Percentiles rank a stretch among this genome's conserved stretches.
Conservation (phyloP, 192 early-diverging fungal genomes). For the Linnemannia exigua region DNA sequence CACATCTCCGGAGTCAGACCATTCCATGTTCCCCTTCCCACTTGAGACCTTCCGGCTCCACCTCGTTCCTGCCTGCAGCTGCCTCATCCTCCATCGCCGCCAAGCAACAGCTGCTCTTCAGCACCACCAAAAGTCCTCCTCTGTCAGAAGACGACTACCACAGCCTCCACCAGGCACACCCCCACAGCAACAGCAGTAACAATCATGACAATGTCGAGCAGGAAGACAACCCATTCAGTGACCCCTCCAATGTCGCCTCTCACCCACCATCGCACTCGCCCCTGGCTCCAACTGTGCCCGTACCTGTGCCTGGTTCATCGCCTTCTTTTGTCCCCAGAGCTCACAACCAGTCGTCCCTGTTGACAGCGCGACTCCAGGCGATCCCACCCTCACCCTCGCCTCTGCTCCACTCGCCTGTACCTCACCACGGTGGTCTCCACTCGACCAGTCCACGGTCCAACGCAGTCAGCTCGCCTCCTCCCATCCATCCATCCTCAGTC, state of each 20-base stretch:
- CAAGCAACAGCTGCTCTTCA: slow-evolving; percentile 32
- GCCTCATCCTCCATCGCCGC: slow-evolving; percentile 36
- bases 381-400: slow-evolving; percentile 9
- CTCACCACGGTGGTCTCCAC: slow-evolving; percentile 22
- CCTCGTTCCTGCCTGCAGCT: slow-evolving; percentile 29
- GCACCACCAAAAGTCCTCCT: slow-evolving; percentile 6
- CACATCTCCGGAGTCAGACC: slow-evolving; percentile 42
- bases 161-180: background rate
- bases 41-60: slow-evolving; percentile 34
- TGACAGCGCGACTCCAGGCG: slow-evolving; percentile 43
- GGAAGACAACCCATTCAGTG: slow-evolving; percentile 43
- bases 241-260: slow-evolving; percentile 22
- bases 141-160: background rate
- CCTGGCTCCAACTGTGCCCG: background rate
- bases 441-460: slow-evolving; percentile 17
- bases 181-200: slow-evolving; percentile 23
- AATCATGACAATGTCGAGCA: background rate
- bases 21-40: slow-evolving; percentile 42
- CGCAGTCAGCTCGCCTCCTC: slow-evolving; percentile 37
- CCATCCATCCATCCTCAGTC: slow-evolving; percentile 13
- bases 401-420: slow-evolving; percentile 41
- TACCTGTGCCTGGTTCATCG: slow-evolving; percentile 12
- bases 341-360: slow-evolving; percentile 36
- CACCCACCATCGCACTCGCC: background rate
- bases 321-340: slow-evolving; percentile 23